A percentile compares a stretch with the other conserved stretches of the same genome.
These are phyloP conservation scores for Pseudogymnoascus sp. DNA, from an alignment of 2,329 filamentous ascomycete species.

Conservation along the genomic window DNA sequence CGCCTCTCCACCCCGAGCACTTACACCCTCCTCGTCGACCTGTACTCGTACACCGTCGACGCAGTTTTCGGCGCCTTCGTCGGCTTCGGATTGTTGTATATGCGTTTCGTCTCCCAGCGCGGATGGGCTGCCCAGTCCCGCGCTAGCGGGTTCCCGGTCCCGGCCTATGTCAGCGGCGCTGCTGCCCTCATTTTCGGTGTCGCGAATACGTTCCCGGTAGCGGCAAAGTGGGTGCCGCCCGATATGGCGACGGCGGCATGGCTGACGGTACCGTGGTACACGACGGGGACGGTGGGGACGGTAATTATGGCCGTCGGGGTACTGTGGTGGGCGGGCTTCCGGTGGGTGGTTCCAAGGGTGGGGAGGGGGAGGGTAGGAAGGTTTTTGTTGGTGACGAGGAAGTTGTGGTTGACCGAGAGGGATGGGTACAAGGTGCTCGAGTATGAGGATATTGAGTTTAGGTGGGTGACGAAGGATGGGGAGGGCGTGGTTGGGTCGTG, in stretches of 20 bases:
- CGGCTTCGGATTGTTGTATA: slow-evolving; percentile 27
- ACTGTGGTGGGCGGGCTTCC: slow-evolving; percentile 3
- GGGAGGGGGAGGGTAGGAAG: slow-evolving; percentile 1
- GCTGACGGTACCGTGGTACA: slow-evolving; percentile 4
- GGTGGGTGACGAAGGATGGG: slow-evolving; percentile 6
- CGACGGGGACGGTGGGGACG: not conserved
- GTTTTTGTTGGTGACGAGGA: slow-evolving; percentile 9
- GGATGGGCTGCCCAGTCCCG: not conserved
- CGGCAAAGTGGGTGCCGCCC: slow-evolving; percentile 8
- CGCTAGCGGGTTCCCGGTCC: not conserved
- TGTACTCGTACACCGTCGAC: slow-evolving; percentile 36
- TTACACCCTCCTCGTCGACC: slow-evolving; percentile 27
- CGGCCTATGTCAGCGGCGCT: not conserved
- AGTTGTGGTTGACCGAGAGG: slow-evolving; percentile 7
- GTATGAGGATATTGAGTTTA: slow-evolving; percentile 11
- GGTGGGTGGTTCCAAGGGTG: slow-evolving; percentile 8
- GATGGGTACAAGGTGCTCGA: slow-evolving; percentile 9
- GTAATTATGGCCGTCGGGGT: not conserved
- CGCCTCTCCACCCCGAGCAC: slow-evolving; percentile 19
- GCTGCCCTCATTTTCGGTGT: not conserved
- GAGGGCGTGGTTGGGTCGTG: not conserved
- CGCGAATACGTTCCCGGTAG: slow-evolving; percentile 8
- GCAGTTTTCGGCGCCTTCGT: slow-evolving; percentile 28
- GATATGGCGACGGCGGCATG: not conserved
- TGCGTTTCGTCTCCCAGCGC: slow-evolving; percentile 16